Base-by-base conservation (phyloP, 1,284 basidiomycete species). In the Marasmius oreades region DNA sequence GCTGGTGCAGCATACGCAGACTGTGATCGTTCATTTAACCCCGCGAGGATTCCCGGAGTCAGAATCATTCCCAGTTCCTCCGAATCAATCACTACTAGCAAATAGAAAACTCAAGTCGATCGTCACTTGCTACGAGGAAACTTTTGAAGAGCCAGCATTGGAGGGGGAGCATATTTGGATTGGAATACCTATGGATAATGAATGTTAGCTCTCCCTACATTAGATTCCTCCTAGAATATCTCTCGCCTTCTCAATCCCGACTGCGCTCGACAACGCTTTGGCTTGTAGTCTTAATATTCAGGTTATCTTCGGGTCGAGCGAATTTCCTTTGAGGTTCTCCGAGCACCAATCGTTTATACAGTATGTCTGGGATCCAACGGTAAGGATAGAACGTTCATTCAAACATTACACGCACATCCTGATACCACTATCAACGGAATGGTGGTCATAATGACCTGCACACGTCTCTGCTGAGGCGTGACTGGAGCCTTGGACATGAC, bases 21-120 rank as follows among this genome's bases (percentile, higher is more conserved):
- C 82, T 98, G 95, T 77, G 94, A 98, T 78, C 88, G 93, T 62
- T 91, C 92, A 22, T 96, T 98, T 83, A 96, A 96, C 78, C 92
- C 94, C 18, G 90, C 95, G 60, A 85, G 93, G 66, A 86, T 96
- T 69, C 90, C 94, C 37, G 95, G 95, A 62, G 93, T 92, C 58
- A 87, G 92, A 63, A 82, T 97, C 64, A 74, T 90, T 72, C 66
- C 76, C 59, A 63, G 59, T 65, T 24, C 53, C 31, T 36, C 26
- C 31, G 52, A 42, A 50, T 4, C 28, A 31, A 31, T 10, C 47
- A n/a, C n/a, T 69, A 50, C 65, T 55, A 67, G 51, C 44, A 51
- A 39, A 43, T 47, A 44, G 23, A 14, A 47, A 33, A 18, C 57
- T 31, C 10, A 5, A 10, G 28, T 31, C 62, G 56, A 60, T 39